These are phyloP conservation scores for Axilococcus clingmanii DNA, from an alignment of 139 green algal genomes.

Conservation along the genomic window DNA sequence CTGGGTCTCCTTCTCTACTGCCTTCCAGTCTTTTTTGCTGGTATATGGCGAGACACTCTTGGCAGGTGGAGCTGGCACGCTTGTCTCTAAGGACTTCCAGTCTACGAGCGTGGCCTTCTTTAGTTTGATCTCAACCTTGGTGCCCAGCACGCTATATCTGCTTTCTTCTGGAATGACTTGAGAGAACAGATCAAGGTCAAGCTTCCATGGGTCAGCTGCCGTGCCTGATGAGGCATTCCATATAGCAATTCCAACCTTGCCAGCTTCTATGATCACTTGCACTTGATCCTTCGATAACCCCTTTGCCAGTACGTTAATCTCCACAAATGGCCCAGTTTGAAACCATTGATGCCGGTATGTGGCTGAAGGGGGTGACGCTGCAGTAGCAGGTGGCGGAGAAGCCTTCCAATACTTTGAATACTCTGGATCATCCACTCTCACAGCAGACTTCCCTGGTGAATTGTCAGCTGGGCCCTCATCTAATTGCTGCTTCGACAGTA, in stretches of 20 bases:
- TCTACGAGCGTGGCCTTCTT: conserved; percentile 43
- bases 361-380: not conserved
- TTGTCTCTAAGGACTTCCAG: conserved; percentile 57
- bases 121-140: conserved; percentile 72
- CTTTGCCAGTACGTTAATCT: conserved; percentile 75
- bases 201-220: conserved; percentile 44
- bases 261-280: conserved; percentile 6
- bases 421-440: conserved; percentile 19
- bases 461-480: not conserved
- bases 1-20: conserved; percentile 54
- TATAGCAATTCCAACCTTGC: conserved; percentile 5
- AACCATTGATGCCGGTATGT: conserved; percentile 73
- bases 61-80: conserved; percentile 9
- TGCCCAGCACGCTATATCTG: conserved; percentile 50
- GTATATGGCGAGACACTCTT: not conserved
- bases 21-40: conserved; percentile 55
- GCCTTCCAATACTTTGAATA: conserved; percentile 23
- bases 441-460: not conserved
- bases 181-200: conserved; percentile 49
- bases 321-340: conserved; percentile 50
- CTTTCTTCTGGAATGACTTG: conserved; percentile 30
- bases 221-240: not conserved
- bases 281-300: conserved; percentile 47
- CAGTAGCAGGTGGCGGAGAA: not conserved
- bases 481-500: not conserved